Base-by-base conservation (phyloP, 768 basidiomycete genomes). In the Punctularia strigosozonata region DNA sequence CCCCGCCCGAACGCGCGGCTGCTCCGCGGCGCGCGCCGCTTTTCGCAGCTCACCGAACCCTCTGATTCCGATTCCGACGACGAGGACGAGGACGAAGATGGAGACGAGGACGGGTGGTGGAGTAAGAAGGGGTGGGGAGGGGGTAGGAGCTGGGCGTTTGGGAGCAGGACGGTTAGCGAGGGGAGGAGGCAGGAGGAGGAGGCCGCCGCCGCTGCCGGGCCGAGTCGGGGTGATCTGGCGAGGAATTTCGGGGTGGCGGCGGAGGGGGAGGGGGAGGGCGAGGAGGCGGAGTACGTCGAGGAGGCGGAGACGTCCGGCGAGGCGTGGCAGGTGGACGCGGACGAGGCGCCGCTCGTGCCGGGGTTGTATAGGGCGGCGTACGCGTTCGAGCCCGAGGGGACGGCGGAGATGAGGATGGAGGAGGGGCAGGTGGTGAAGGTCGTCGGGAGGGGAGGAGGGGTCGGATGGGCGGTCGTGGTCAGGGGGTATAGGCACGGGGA, bases 351-450 rank as follows among this genome's bases (percentile, higher is more conserved):
- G 30, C 65, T 85, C 2, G 58, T 64, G 17, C 80, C 86, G 0
- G 87, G 87, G 0, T 42, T 81, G 1, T 90, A 90, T 50, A 73
- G 79, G 13, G 84, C 87, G 6, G 10, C 86, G 55, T 90, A 80
- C 45, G 66, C 75, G 4, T 89, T 91, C 45, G 76, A 78, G 43
- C 80, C 83, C 0, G 83, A 88, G 49, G 80, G 84, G 2, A 75
- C 73, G 14, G 80, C 83, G 24, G 88, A 91, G 72, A 86, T 89
- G 83, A 65, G 64, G 31, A 58, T 90, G 39, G 73, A 67, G 46
- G 82, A 86, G 56, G 87, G 79, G 33, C 82, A 89, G 59, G 46
- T 82, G 34, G 77, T 90, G 12, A 63, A 65, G 2, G 82, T 87
- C 20, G 56, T 86, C 3, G 83, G 83, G 7, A 51, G 82, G 35